Evolutionary conservation across 1,139 yeast genomes (phyloP), one percentile per base, ranked within the genome.

Genomic region (Candida sanyaensis): DNA sequence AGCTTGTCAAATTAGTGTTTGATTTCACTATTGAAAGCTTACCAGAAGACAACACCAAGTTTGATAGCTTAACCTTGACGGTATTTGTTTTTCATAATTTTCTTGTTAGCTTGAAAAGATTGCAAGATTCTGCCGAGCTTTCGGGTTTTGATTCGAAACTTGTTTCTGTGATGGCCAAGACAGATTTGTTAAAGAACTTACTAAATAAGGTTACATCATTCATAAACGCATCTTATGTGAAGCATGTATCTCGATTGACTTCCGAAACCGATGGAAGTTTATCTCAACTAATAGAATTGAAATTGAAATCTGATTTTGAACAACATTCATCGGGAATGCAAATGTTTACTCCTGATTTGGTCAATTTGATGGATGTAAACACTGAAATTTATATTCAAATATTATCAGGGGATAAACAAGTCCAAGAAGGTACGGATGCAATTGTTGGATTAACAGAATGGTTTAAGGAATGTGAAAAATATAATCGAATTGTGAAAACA

Each of bases 301-400:
- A 37, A 11, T 24, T 49, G 26, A 13, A 27, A 24, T 21, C 37
- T 24, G 30, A 32, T 11, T 6, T n/a, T 5, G 37, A 11, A 21
- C 26, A 41, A 21, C 23, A 29, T 23, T 8, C 23, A 21, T 23
- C 36, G 6, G 7, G 21, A 17, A 17, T 12, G 37, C 41, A 41
- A 17, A 47, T 62, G 28, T 68, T 63, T 50, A 58, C 66, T 1
- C 45, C 43, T 17, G 62, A 62, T 2, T 46, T 65, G n/a, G 56
- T 62, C 6, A 58, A 55, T 10, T 48, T 61, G 31, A 66, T 69
- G 55, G 73, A 69, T 41, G 49, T 50, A 3, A 60, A 66, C 42
- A 53, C 68, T 45, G 66, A 62, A 26, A 41, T 48, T n/a, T 71
- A 71, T 46, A 54, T 64, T 43, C 45, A 48, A 11, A 42, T 44